These are phyloP conservation scores for Aspergillus sp. DNA, from an alignment of 2,329 filamentous ascomycete species.

Conservation along the genomic window DNA sequence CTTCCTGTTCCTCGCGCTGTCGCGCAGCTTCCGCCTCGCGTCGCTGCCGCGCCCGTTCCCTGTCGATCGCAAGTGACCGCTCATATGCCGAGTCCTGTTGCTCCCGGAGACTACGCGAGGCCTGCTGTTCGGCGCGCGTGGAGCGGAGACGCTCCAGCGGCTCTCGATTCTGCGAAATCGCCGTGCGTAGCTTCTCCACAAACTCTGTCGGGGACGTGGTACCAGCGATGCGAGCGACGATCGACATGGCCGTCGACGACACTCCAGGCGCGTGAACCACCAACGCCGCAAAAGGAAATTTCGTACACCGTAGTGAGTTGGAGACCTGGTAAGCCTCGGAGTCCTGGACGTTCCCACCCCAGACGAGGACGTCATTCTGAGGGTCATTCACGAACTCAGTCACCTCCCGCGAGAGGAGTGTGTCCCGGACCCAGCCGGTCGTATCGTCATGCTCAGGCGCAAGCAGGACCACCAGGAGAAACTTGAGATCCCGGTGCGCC, in stretches of 20 bases:
- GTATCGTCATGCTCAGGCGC: slow-evolving; percentile 96
- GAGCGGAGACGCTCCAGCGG: slow-evolving; percentile 73
- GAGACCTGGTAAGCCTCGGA: slow-evolving; percentile 93
- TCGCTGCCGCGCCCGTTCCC: slow-evolving; percentile 75
- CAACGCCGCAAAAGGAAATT: slow-evolving; percentile 85
- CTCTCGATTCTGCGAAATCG: slow-evolving; percentile 72
- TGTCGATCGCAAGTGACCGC: slow-evolving; percentile 80
- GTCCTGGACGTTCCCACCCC: slow-evolving; percentile 91
- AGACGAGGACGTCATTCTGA: slow-evolving; percentile 77
- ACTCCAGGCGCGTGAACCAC: slow-evolving; percentile 85
- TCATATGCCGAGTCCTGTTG: slow-evolving; percentile 95
- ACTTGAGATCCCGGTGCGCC: slow-evolving; percentile 88
- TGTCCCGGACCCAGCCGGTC: slow-evolving; percentile 74
- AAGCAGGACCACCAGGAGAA: slow-evolving; percentile 81
- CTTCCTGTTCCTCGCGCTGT: slow-evolving; percentile 64
- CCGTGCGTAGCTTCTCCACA: slow-evolving; percentile 69
- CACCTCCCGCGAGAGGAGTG: slow-evolving; percentile 73
- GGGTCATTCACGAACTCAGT: slow-evolving; percentile 71
- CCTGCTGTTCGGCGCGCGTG: slow-evolving; percentile 75
- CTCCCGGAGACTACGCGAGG: slow-evolving; percentile 74
- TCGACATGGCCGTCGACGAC: slow-evolving; percentile 84
- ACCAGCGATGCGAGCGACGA: slow-evolving; percentile 75
- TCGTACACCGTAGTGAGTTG: slow-evolving; percentile 81
- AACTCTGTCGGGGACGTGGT: slow-evolving; percentile 69
- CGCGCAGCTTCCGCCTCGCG: slow-evolving; percentile 70